These are phyloP conservation scores for Pistacia atlantica DNA, from an alignment of 345 rosid species.

Conservation along the genomic window DNA sequence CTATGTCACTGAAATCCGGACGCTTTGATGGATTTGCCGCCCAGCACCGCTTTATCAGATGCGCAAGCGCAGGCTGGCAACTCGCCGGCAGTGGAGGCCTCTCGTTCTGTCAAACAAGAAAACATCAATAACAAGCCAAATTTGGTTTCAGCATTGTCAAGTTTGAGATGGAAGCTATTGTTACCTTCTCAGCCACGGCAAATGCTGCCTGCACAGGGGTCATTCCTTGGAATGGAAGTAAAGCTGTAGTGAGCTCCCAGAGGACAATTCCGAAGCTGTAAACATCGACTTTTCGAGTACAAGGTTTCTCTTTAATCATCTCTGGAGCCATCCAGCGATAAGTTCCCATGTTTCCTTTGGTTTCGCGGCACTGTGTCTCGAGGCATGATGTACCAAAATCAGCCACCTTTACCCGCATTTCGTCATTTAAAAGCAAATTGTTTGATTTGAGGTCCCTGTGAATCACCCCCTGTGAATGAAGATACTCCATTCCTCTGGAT, in stretches of 20 bases:
- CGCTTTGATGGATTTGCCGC: conserved; percentile 83
- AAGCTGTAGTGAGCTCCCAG: conserved; percentile 97
- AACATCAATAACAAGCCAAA: neutral
- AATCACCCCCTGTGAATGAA: conserved; percentile 97
- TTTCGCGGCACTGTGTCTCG: conserved; percentile 86
- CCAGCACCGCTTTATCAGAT: conserved; percentile 94
- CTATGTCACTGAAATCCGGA: conserved; percentile 86
- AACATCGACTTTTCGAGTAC: conserved; percentile 91
- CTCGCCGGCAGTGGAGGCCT: conserved; percentile 92
- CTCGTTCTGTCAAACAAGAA: conserved; percentile 61
- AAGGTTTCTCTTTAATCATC: conserved; percentile 95
- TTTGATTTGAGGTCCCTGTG: conserved; percentile 95
- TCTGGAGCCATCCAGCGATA: conserved; percentile 99
- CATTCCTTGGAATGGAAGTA: conserved; percentile 99
- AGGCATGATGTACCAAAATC: conserved; percentile 97
- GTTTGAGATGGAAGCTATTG: neutral
- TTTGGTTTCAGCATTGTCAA: no score
- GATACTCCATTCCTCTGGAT: conserved; percentile 99
- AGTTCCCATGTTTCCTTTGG: conserved; percentile 95
- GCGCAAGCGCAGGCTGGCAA: conserved; percentile 87
- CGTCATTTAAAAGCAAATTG: conserved; percentile 89
- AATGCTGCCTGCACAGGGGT: conserved; percentile 99
- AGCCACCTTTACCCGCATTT: conserved; percentile 95
- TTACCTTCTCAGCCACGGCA: conserved; percentile 97
- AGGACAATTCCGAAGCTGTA: conserved; percentile 96